A percentile compares a stretch with the other conserved stretches of the same genome.
These are phyloP conservation scores for Leccinum obscurum DNA, from an alignment of 768 basidiomycete genomes.

Conservation along the genomic window DNA sequence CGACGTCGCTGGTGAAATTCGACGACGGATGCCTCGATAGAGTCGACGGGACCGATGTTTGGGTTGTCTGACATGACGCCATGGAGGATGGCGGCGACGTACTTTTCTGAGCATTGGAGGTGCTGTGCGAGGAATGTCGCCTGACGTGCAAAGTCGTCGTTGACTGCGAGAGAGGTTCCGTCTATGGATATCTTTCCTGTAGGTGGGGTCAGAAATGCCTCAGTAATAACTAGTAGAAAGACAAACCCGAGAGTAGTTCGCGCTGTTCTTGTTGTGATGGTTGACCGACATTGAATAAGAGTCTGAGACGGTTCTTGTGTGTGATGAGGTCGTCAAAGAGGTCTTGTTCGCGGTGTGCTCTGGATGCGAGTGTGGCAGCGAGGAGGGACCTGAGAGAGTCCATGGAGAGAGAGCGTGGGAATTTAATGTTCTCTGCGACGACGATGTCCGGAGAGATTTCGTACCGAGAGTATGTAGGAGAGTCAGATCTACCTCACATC, in stretches of 20 bases:
- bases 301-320: conserved; percentile 61
- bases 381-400: conserved; percentile 59
- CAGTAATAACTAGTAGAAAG: conserved; percentile 15
- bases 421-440: neutral
- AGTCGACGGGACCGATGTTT: no score
- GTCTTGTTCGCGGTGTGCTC: conserved; percentile 63
- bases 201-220: neutral
- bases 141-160: conserved; percentile 77
- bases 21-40: no score
- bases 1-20: no score
- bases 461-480: conserved; percentile 76
- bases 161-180: conserved; percentile 69
- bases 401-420: conserved; percentile 38
- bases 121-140: conserved; percentile 77
- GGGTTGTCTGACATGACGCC: conserved; percentile 1
- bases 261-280: conserved; percentile 63
- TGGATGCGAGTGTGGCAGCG: conserved; percentile 45
- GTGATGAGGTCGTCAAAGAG: conserved; percentile 74
- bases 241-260: conserved; percentile 63
- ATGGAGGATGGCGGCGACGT: conserved; percentile 69
- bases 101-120: conserved; percentile 80
- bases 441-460: conserved; percentile 39
- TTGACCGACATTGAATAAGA: conserved; percentile 64
- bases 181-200: conserved; percentile 67
- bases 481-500: conserved; percentile 77